Base-by-base conservation (phyloP, 2,329 filamentous ascomycete genomes). In the Aspergillus bombycis region DNA sequence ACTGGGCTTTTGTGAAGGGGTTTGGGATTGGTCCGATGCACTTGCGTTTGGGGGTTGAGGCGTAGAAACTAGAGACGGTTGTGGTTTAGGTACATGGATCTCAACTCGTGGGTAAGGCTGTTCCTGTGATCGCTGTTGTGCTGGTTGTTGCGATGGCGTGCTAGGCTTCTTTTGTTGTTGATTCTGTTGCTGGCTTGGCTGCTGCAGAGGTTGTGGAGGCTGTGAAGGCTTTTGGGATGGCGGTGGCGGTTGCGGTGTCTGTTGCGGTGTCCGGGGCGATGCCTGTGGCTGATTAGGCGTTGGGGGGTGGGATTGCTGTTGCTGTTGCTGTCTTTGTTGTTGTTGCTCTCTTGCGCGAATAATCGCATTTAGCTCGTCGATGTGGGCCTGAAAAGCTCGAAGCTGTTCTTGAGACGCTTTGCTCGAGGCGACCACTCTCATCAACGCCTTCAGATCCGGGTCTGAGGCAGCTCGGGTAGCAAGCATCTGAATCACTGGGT, bases 401-500 rank as follows among this genome's bases (percentile, higher is more conserved):
- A 84, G 72, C 64, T 84, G 81, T 63, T 82, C 80, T 63, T 81
- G 79, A 4, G 79, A 79, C 14, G 82, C 82, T 66, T 82, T 78
- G 62, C 81, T 83, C 7, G 80, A 81, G 4, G 82, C 82, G 30
- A 84, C 82, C 19, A 84, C 76, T 63, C 81, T 78, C 82, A 84
- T 84, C 67, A 84, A 68, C 6, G 80, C 80, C 66, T 84, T 84
- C 41, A 84, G 70, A 55, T 82, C 79, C 5, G 79, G 79, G 64
- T 84, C 80, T 11, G 80, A 77, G 5, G 82, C 81, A 28, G 82
- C 82, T 65, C 81, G 75, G 10, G 81, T 82, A n/a, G 82, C 82
- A 55, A 84, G 74, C 81, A 83, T 83, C 62, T 83, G 82, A 65
- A 84, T 84, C 41, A 84, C 82, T 10, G 82, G 82, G 63, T 84